These are phyloP conservation scores for Penicillium sp. DNA, from an alignment of 2,329 filamentous ascomycete genomes.

Conservation along the genomic window DNA sequence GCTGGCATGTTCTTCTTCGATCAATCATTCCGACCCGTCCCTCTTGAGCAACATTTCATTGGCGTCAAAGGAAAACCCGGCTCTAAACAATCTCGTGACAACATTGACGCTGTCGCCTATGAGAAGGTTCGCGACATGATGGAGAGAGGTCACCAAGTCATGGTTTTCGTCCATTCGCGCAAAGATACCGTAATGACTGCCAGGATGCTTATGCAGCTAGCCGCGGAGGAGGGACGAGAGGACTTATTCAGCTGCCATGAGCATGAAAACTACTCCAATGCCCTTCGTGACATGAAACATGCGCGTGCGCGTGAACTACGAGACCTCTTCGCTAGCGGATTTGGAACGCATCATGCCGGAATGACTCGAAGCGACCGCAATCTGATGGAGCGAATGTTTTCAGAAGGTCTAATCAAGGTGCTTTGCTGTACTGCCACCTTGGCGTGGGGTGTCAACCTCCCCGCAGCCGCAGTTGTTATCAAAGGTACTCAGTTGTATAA, in stretches of 20 bases:
- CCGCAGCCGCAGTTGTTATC: constrained; percentile 93
- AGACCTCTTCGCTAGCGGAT: constrained; percentile 83
- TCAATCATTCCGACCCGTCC: constrained; percentile 89
- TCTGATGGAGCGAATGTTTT: constrained; percentile 89
- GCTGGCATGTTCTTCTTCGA: constrained; percentile 97
- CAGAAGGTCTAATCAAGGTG: constrained; percentile 89
- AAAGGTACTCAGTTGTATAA: constrained; percentile 98
- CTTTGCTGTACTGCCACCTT: constrained; percentile 97
- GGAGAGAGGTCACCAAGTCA: constrained; percentile 86
- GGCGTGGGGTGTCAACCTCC: constrained; percentile 98
- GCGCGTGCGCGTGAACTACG: constrained; percentile 83
- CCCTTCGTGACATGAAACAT: constrained; percentile 77
- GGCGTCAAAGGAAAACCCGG: constrained; percentile 88
- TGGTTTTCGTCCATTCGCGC: constrained; percentile 98
- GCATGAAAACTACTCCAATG: constrained; percentile 77
- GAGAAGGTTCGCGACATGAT: constrained; percentile 96
- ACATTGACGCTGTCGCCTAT: constrained; percentile 81
- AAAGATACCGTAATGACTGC: constrained; percentile 91
- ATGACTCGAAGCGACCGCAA: constrained; percentile 95
- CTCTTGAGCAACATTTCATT: constrained; percentile 94
- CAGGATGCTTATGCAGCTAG: constrained; percentile 80
- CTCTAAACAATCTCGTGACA: constrained; percentile 77
- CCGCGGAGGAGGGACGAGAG: constrained; percentile 71
- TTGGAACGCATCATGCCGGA: constrained; percentile 94
- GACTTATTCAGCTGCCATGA: constrained; percentile 79